Evolutionary conservation across 2,329 filamentous ascomycete genomes (phyloP), one percentile per base, ranked within the genome.

Genomic region (Trichothecium roseum): DNA sequence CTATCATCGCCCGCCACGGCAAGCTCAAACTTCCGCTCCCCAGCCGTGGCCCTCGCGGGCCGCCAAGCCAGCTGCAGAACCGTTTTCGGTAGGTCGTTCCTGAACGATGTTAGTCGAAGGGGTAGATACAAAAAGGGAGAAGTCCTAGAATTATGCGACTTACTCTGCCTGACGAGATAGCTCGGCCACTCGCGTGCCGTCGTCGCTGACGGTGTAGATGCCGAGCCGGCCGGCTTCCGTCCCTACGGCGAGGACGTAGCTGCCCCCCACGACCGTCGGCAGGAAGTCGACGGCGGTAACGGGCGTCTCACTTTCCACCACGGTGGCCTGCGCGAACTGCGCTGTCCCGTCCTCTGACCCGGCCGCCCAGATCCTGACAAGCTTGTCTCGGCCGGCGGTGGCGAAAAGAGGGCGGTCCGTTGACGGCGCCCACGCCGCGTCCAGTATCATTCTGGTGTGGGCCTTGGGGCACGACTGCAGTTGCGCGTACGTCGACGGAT

Each of bases 361-460:
- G 12, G 49, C 50, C 1, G 52, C 40, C 84, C 84, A 89, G 30
- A 88, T 51, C 51, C 83, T 84, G 27, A 94, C 78, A 18, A 69
- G 71, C 62, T 93, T 96, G 57, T 98, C 91, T 47, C 91, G 72
- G 3, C 88, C 86, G 2, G 88, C 89, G 0, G 91, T 98, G 10
- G 83, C 82, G 57, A 98, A 98, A 8, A 69, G 52, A 8, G 58
- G 49, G 3, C 18, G 70, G 56, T 50, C 44, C 6, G 51, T 13
- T 55, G 68, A 18, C 2, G 81, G 81, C 1, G 81, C 79, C 89
- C 91, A 98, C 3, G 84, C 76, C 2, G 78, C 83, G 52, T 87
- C 86, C 12, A 96, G 68, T 31, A 98, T 88, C 87, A 98, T 96
- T 40, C 91, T 70, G 4, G 82, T 71, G 56, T 98, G 91, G 1